Evolutionary conservation across 768 basidiomycete genomes (phyloP), one percentile per base, ranked within the genome.

Genomic region (Collybia sp.): DNA sequence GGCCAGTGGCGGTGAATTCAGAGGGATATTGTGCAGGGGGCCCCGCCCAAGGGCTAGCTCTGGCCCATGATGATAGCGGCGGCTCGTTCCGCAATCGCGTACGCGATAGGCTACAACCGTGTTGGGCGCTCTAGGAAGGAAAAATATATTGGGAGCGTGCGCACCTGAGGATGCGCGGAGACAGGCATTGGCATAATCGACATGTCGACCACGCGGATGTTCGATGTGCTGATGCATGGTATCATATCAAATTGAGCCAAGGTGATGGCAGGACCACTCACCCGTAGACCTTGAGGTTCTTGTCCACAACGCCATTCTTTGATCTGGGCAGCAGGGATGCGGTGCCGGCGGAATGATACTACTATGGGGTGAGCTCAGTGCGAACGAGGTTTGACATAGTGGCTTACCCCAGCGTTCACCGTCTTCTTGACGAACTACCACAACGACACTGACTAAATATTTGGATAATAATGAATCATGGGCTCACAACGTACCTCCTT

Each of bases 161-260:
- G 42, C 6, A 55, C 61, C 53, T 63, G 63, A 3, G 65, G 64
- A 50, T 70, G 71, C 18, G 67, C 61, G 3, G 66, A 64, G 38
- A 71, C 50, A 12, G 66, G 65, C 25, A 73, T 49, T 2, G 75
- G 73, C 11, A 73, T 33, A 36, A 77, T 55, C 2, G 72, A 74
- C 2, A 65, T 40, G 51, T 77, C 76, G 11, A 63, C 72, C 16
- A 79, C 72, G 9, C 76, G 71, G 17, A 77, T 37, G 47, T 77
- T 77, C 13, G 48, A 53, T 1, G 72, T 73, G 12, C 73, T 73
- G 50, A 60, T 63, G 0, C 67, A 62, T 55, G 52, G 25, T 20
- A 41, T 12, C 44, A 47, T 17, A 10, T 34, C 11, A 36, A 18
- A 11, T 1, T 30, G 11, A 30, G 8, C 34, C 40, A 0, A 10